Evolutionary conservation across 352 stramenopile species (phyloP), one percentile per base, ranked within the genome.

Genomic region (Halophytophthora batemanensis): DNA sequence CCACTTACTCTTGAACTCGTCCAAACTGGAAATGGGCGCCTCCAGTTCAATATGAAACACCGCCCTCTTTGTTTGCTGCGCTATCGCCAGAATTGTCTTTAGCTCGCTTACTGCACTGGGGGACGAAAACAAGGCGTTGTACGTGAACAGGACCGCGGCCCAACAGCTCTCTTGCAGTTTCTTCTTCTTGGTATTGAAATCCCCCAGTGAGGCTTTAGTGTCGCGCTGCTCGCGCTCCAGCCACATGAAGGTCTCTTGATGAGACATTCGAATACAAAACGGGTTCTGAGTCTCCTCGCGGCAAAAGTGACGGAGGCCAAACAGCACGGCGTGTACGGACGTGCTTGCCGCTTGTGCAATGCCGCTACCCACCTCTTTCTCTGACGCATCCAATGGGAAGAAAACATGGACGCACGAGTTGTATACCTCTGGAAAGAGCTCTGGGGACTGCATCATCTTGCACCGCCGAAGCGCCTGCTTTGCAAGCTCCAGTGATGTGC

Each of bases 21-120:
- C 61, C n/a, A 77, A 38, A 11, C 31, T 56, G 22, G 45, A 6
- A 13, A 65, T 40, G 0, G 52, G 54, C 28, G 21, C 1, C 41
- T 77, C 64, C 14, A 77, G n/a, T 28, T 74, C 43, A 14, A 73
- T 35, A 12, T 74, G 57, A 34, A 64, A 50, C 1, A 77, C 61
- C 5, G 45, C 55, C 35, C 69, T 72, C 0, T 31, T 39, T 31
- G 25, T 31, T 8, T 4, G 4, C 8, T 31, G 25, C 4, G 25
- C 25, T 8, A 31, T 31, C 4, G 25, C 8, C 25, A 31, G 25
- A 4, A 31, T 4, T 8, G 25, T 8, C 25, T 31, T 31, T 8
- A 31, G 25, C 25, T 31, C 25, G 8, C 4, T 31, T 8, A 31
- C 8, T 10, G 25, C 25, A 31, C 25, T 31, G 25, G 8, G 25